Conservation (phyloP, 2,329 filamentous ascomycete genomes). For the Colletotrichum sidae region DNA sequence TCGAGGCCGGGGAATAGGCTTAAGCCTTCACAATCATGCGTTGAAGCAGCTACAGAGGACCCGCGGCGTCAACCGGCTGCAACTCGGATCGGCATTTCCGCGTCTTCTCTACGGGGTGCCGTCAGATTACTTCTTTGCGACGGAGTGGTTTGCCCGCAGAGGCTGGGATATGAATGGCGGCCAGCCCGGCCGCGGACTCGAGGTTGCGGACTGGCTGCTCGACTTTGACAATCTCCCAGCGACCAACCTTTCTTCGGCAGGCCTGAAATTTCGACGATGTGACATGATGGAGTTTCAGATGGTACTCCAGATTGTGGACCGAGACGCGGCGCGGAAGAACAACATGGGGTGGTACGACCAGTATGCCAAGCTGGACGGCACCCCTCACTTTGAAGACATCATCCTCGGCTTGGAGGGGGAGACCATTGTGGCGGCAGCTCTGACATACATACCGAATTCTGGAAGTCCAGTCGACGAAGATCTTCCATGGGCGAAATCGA, state of each 20-base stretch:
- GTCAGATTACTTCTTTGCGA: conserved; percentile 48
- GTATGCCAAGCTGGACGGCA: conserved; percentile 63
- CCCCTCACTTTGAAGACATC: conserved; percentile 62
- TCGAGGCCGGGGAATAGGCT: conserved; percentile 63
- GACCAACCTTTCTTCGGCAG: conserved; percentile 52
- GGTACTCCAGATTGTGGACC: conserved; percentile 63
- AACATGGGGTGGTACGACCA: conserved; percentile 71
- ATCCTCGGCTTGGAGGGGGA: conserved; percentile 63
- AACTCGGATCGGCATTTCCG: conserved; percentile 70
- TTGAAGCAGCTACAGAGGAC: conserved; percentile 60
- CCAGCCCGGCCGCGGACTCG: conserved; percentile 55
- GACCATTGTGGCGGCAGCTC: conserved; percentile 63
- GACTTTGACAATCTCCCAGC: conserved; percentile 61
- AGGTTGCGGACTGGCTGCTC: conserved; percentile 66
- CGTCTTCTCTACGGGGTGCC: conserved; percentile 68
- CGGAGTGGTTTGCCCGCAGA: conserved; percentile 65
- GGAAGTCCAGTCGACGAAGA: conserved; percentile 61
- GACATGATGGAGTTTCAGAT: conserved; percentile 57
- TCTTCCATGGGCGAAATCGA: conserved; percentile 65
- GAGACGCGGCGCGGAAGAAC: conserved; percentile 57
- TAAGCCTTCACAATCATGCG: conserved; percentile 64
- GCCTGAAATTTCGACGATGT: conserved; percentile 58
- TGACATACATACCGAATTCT: conserved; percentile 63
- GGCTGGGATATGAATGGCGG: conserved; percentile 61
- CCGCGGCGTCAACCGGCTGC: conserved; percentile 64